Conservation (phyloP, 1,284 basidiomycete genomes). For the Ganoderma meredithae region DNA sequence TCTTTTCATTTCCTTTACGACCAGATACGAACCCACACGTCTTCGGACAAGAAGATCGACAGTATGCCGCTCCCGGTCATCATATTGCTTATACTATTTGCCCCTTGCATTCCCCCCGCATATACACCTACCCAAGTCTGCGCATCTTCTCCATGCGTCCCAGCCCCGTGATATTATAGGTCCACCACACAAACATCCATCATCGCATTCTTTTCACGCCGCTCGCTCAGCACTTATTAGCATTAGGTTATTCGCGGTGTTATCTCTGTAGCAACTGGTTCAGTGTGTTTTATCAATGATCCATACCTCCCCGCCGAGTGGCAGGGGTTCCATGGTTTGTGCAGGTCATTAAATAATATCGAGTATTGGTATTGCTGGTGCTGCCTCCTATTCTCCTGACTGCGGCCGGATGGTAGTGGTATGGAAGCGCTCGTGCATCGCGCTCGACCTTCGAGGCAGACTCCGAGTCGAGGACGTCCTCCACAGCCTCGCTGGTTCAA, state of each 20-base stretch:
- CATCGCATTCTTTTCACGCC: conserved; percentile 19
- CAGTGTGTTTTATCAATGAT: conserved; percentile 12
- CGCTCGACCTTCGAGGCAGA: conserved; percentile 7
- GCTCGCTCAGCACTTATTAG: conserved; percentile 20
- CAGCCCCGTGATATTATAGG: neutral
- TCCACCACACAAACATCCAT: neutral
- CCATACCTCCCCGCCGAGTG: neutral
- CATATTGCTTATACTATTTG: conserved; percentile 32
- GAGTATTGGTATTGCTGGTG: neutral
- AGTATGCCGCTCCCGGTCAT: conserved; percentile 10
- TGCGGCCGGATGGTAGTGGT: neutral
- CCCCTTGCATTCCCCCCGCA: conserved; percentile 22
- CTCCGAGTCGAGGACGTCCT: conserved; percentile 4
- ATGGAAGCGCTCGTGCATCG: conserved; percentile 4
- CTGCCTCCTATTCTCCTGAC: neutral
- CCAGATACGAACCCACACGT: conserved; percentile 27
- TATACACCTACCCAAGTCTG: neutral
- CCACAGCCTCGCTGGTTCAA: conserved; percentile 7
- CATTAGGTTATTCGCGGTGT: conserved; percentile 30
- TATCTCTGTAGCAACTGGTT: conserved; percentile 33
- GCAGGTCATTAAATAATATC: too few species aligned
- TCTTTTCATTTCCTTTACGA: conserved; percentile 24
- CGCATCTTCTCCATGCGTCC: neutral
- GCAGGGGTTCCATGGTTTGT: neutral
- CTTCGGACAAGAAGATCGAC: conserved; percentile 7